phyloP scores from a whole-genome alignment of 768 basidiomycete species.

The Psilocybe tampanensis region DNA sequence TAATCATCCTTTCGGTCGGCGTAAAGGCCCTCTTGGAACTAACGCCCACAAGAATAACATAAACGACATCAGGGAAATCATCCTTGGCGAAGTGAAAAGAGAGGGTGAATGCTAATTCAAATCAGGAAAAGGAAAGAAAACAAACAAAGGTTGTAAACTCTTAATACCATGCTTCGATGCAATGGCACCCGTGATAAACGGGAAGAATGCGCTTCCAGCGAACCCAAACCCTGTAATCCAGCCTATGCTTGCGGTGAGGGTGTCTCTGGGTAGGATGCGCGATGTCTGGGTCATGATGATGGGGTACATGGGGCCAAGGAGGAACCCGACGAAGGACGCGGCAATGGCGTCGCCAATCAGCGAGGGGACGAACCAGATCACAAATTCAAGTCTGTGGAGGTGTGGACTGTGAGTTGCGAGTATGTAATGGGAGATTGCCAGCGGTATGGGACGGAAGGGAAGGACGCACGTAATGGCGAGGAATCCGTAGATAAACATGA shows the following conservation, averaged over 20 bases:
- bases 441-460: no score
- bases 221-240: constrained; percentile 73
- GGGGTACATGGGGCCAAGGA: constrained; percentile 77
- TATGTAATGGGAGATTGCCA: no score
- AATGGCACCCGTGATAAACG: constrained; percentile 74
- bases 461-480: constrained; percentile 40
- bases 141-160: constrained; percentile 61
- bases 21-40: no score
- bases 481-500: constrained; percentile 53
- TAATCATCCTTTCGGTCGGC: no score
- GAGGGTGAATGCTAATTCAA: background rate
- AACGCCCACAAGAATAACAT: constrained; percentile 58
- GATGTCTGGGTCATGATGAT: constrained; percentile 72
- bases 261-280: constrained; percentile 68
- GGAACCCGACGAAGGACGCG: constrained; percentile 64
- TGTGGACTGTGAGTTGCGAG: background rate
- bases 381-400: constrained; percentile 50
- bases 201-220: constrained; percentile 70
- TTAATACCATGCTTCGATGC: constrained; percentile 63
- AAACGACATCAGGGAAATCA: constrained; percentile 61
- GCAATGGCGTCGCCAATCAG: constrained; percentile 66
- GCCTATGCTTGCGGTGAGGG: constrained; percentile 65
- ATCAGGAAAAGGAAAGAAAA: background rate
- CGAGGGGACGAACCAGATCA: constrained; percentile 71
- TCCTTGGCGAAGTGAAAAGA: constrained; percentile 28